phyloP scores from a whole-genome alignment of 495 filamentous ascomycete species.

The Daldinia grandis region DNA sequence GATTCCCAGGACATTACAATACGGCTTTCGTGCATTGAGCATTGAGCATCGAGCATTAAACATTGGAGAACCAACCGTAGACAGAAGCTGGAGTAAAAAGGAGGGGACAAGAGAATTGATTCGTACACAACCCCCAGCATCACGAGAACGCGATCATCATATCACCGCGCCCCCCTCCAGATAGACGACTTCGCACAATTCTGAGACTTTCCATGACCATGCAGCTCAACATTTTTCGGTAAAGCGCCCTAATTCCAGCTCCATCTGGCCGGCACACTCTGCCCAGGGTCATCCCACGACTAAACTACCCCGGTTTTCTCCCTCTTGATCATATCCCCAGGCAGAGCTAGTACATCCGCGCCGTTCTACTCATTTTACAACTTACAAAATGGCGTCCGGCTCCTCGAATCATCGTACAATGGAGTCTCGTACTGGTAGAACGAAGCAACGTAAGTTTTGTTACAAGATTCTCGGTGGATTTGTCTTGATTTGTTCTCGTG shows the following conservation, averaged over 20 bases:
- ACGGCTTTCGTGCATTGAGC: slow-evolving; percentile 24
- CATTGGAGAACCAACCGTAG: slow-evolving; percentile 23
- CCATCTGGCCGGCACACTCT: slow-evolving; percentile 45
- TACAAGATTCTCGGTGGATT: slow-evolving; percentile 34
- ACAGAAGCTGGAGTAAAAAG: slow-evolving; percentile 15
- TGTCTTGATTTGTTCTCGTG: slow-evolving; percentile 36
- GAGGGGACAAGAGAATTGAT: slow-evolving; percentile 13
- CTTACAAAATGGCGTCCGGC: slow-evolving; percentile 45
- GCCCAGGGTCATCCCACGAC: slow-evolving; percentile 31
- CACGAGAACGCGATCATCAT: slow-evolving; percentile 31
- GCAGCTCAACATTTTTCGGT: slow-evolving; percentile 47
- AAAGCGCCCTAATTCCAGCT: slow-evolving; percentile 47
- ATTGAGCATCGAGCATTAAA: slow-evolving; percentile 12
- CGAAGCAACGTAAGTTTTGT: slow-evolving; percentile 77
- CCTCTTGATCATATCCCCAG: slow-evolving; percentile 25
- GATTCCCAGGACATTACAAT: slow-evolving; percentile 29
- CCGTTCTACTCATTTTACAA: slow-evolving; percentile 19
- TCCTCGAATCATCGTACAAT: slow-evolving; percentile 67
- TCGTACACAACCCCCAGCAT: slow-evolving; percentile 20
- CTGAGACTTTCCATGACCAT: slow-evolving; percentile 42
- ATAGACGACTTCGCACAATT: slow-evolving; percentile 31
- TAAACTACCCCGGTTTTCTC: slow-evolving; percentile 34
- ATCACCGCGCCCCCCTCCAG: slow-evolving; percentile 6
- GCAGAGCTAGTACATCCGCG: slow-evolving; percentile 26
- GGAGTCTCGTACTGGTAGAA: slow-evolving; percentile 79